These are phyloP conservation scores for Chalaropsis thielavioides DNA, from an alignment of 2,329 filamentous ascomycete genomes.

Conservation along the genomic window DNA sequence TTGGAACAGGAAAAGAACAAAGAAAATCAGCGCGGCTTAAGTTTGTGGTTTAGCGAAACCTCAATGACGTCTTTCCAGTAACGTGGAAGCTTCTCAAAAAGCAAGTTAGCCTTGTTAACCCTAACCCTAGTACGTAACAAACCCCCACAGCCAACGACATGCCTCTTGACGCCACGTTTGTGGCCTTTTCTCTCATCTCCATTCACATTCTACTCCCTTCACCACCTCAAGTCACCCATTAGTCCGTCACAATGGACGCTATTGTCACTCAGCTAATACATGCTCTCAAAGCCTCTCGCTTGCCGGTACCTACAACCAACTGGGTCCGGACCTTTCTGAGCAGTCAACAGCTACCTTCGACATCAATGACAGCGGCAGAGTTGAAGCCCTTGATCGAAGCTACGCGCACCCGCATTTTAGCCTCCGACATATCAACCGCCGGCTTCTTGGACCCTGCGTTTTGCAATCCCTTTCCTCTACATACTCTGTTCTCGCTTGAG, in stretches of 20 bases:
- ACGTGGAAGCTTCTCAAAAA: background rate
- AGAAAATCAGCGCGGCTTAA: too few species aligned
- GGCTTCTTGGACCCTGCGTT: conserved; percentile 32
- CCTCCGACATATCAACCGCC: conserved; percentile 57
- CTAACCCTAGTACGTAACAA: background rate
- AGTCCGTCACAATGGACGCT: conserved; percentile 22
- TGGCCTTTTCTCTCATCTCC: background rate
- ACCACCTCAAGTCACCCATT: background rate
- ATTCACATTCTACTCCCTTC: background rate
- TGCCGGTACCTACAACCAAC: conserved; percentile 36
- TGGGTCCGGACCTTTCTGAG: conserved; percentile 53
- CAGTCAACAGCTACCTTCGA: conserved; percentile 42
- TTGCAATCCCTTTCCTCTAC: conserved; percentile 35
- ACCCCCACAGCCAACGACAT: background rate
- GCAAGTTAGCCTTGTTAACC: background rate
- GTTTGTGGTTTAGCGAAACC: background rate
- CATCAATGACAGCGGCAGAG: background rate
- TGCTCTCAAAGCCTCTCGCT: conserved; percentile 37
- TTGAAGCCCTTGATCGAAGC: conserved; percentile 62
- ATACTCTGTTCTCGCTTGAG: conserved; percentile 36
- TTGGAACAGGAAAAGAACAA: background rate
- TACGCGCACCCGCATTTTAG: conserved; percentile 64
- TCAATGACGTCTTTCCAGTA: conserved; percentile 6
- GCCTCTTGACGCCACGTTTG: background rate
- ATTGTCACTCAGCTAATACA: conserved; percentile 34